Evolutionary conservation across 805 yeast species (phyloP).

Genomic region (Kazachstania bromeliacearum): DNA sequence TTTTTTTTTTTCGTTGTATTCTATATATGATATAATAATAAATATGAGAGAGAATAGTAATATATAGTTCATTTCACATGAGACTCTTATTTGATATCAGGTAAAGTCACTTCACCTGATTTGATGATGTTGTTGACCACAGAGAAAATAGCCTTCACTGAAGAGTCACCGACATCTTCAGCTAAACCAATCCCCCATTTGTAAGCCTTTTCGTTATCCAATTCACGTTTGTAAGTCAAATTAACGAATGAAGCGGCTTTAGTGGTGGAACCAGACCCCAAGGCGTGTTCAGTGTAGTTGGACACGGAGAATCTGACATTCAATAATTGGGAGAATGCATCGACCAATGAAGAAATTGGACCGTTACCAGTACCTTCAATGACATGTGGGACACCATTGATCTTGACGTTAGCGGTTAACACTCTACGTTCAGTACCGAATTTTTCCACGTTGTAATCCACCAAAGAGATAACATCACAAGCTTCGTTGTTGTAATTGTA

Average conservation of each 20-base stretch:
- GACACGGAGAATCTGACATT: conserved; percentile 49
- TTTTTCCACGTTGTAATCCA: conserved; percentile 40
- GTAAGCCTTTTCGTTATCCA: conserved; percentile 21
- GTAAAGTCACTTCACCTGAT: conserved; percentile 23
- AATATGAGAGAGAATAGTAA: no score
- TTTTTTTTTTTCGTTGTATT: no score
- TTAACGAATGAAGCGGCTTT: conserved; percentile 67
- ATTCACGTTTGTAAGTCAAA: conserved; percentile 11
- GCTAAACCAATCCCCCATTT: conserved; percentile 87
- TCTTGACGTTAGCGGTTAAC: conserved; percentile 38
- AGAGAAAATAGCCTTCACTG: conserved; percentile 58
- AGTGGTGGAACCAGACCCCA: conserved; percentile 62
- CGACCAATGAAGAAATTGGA: conserved; percentile 66
- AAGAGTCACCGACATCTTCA: conserved; percentile 74
- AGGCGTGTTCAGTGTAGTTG: conserved; percentile 69
- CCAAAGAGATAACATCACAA: conserved; percentile 29
- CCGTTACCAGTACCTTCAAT: conserved; percentile 69
- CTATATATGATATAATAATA: no score
- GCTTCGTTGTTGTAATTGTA: conserved; percentile 40
- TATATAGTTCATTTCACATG: no score
- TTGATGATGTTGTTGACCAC: conserved; percentile 41
- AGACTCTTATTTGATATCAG: no score
- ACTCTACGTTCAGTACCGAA: conserved; percentile 21
- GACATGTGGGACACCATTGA: conserved; percentile 32
- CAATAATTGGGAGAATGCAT: conserved; percentile 46